Conservation (phyloP, 805 yeast species). For the Candida caryicola region DNA sequence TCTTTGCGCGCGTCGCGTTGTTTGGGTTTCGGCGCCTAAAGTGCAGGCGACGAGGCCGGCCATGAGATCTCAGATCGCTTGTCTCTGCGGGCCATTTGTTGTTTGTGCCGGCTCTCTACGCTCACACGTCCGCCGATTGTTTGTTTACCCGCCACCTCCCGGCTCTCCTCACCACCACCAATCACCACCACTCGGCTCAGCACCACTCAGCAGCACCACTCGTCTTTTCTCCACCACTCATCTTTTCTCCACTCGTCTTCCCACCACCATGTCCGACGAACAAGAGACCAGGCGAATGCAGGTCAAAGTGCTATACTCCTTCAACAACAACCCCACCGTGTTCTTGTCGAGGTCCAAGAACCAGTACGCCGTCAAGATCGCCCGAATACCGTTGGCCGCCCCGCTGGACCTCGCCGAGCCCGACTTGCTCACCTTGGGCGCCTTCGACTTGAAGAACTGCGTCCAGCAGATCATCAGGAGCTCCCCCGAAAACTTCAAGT, state of each 20-base stretch:
- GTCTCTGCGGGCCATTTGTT: slow-evolving; percentile 1
- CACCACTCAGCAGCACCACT: slow-evolving; percentile 2
- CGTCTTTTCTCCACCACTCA: background rate
- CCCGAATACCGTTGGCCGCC: slow-evolving; percentile 30
- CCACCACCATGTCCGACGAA: slow-evolving; percentile 18
- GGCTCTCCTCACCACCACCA: slow-evolving; percentile 2
- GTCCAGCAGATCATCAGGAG: slow-evolving; percentile 35
- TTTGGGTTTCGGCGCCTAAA: slow-evolving; percentile 4
- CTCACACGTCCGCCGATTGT: background rate
- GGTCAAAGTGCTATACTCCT: slow-evolving; percentile 44
- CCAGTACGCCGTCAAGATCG: slow-evolving; percentile 35
- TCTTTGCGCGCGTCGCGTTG: slow-evolving; percentile 10
- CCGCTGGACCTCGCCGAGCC: slow-evolving; percentile 17
- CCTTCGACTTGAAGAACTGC: slow-evolving; percentile 39
- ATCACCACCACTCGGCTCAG: background rate
- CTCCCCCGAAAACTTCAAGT: slow-evolving; percentile 43
- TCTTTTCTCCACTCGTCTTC: background rate
- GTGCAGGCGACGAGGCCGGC: too few relatives aligned
- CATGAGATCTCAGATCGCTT: background rate
- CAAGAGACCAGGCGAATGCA: slow-evolving; percentile 38
- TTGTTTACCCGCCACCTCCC: slow-evolving; percentile 1
- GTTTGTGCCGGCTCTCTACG: slow-evolving; percentile 1
- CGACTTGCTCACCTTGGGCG: slow-evolving; percentile 38
- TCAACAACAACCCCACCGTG: slow-evolving; percentile 42
- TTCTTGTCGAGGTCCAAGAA: slow-evolving; percentile 38